Percentiles rank a stretch among this genome's conserved stretches.
These are phyloP conservation scores for Coriaria nepalensis DNA, from an alignment of 306 rosid species.

Conservation along the genomic window DNA sequence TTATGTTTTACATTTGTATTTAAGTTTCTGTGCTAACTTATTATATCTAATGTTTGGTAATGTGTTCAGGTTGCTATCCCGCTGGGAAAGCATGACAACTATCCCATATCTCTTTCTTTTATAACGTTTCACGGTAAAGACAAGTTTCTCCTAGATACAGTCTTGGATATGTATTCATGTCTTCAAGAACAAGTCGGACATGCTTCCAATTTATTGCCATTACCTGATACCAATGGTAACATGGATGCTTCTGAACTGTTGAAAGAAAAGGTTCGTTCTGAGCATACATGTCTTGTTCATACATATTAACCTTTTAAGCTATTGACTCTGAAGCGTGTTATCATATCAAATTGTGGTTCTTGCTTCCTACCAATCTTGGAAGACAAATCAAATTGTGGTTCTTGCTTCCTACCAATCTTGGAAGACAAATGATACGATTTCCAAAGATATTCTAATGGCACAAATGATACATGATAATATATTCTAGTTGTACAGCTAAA, in stretches of 20 bases:
- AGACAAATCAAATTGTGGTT: no score
- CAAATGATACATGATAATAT: neutral
- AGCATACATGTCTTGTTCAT: neutral
- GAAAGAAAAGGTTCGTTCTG: constrained; percentile 62
- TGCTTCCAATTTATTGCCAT: constrained; percentile 27
- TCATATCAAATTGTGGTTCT: no score
- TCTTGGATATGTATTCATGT: constrained; percentile 55
- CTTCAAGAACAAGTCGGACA: constrained; percentile 46
- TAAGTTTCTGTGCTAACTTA: constrained; percentile 5
- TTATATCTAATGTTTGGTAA: constrained; percentile 8
- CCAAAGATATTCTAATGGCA: no score
- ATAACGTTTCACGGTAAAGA: constrained; percentile 57
- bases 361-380: no score
- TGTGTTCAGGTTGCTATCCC: constrained; percentile 60
- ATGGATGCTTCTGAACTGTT: constrained; percentile 65
- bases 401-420: no score
- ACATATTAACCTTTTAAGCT: no score
- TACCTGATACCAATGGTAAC: constrained; percentile 43
- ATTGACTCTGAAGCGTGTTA: no score
- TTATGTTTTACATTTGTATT: constrained; percentile 11
- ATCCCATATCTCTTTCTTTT: constrained; percentile 61
- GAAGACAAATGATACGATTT: no score
- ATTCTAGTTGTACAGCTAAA: neutral
- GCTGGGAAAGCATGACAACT: constrained; percentile 42
- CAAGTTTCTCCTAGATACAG: constrained; percentile 77